These are phyloP conservation scores for Rhipidocladum racemiflorum DNA, from an alignment of 176 grass and related monocot genomes.

Conservation along the genomic window DNA sequence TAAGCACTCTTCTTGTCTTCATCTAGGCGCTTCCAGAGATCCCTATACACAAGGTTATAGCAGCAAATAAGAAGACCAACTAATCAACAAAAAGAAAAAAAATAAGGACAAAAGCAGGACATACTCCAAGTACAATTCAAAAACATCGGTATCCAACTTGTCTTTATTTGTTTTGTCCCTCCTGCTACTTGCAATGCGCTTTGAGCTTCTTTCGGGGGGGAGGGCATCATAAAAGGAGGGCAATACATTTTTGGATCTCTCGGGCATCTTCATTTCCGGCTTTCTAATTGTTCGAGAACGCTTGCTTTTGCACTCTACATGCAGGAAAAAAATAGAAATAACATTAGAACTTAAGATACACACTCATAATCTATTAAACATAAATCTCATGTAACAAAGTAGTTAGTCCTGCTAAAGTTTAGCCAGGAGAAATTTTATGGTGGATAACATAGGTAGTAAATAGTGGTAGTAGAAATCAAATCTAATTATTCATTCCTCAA, in stretches of 20 bases:
- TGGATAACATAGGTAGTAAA: too few relatives aligned
- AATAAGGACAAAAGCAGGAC: neutral
- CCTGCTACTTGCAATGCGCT: conserved; percentile 34
- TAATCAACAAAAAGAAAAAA: neutral
- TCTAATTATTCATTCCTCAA: too few relatives aligned
- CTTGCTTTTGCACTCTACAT: conserved; percentile 48
- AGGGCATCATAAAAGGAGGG: conserved; percentile 38
- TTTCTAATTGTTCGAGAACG: conserved; percentile 37
- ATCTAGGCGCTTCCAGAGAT: conserved; percentile 69
- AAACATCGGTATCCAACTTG: conserved; percentile 67
- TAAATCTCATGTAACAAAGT: neutral
- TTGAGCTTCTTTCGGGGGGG: conserved; percentile 23
- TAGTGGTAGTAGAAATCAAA: too few relatives aligned
- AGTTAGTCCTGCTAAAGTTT: neutral
- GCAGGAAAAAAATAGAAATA: conserved; percentile 15
- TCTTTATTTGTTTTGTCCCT: conserved; percentile 42
- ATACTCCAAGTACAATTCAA: conserved; percentile 84
- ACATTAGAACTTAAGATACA: neutral
- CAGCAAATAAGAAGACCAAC: conserved; percentile 29
- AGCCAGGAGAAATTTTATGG: too few relatives aligned
- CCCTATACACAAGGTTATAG: conserved; percentile 40
- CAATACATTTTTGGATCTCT: conserved; percentile 6
- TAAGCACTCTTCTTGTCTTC: conserved; percentile 70
- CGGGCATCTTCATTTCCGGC: conserved; percentile 16
- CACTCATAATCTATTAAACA: neutral